Conservation (phyloP, 2,329 filamentous ascomycete genomes). For the Colletotrichum tamarilloi region DNA sequence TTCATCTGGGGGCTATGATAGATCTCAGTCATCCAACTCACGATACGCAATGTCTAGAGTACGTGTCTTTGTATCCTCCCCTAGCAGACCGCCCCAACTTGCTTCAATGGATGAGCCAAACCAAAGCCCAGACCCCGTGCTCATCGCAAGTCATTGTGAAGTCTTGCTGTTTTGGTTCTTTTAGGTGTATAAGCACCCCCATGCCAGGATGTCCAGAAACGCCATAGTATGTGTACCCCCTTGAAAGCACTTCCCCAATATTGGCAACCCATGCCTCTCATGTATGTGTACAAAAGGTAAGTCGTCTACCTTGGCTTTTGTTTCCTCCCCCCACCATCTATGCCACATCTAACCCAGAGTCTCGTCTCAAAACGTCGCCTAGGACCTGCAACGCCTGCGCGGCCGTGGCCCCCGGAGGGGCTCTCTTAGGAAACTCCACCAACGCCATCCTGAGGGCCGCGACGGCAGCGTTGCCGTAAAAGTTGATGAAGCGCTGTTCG, state of each 20-base stretch:
- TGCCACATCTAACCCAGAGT: constrained; percentile 60
- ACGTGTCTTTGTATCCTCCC: not conserved
- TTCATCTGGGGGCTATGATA: not conserved
- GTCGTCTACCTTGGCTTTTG: not conserved
- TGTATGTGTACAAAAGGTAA: constrained; percentile 33
- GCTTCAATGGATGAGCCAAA: not conserved
- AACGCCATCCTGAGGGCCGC: constrained; percentile 77
- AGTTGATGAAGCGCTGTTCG: constrained; percentile 79
- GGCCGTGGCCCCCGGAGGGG: constrained; percentile 58
- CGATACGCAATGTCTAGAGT: constrained; percentile 18
- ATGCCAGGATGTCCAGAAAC: constrained; percentile 22
- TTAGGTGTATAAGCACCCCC: not conserved
- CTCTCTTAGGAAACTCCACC: constrained; percentile 76
- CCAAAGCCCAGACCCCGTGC: not conserved
- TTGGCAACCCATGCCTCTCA: not conserved
- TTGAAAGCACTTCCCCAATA: not conserved
- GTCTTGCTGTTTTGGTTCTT: not conserved
- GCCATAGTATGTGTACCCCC: constrained; percentile 6
- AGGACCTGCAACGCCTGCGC: constrained; percentile 64
- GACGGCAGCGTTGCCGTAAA: constrained; percentile 83
- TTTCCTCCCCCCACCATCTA: constrained; percentile 34
- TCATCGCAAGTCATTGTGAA: not conserved
- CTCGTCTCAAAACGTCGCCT: constrained; percentile 62
- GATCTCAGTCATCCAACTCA: constrained; percentile 20
- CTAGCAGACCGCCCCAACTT: not conserved